Conservation (phyloP, 2,329 filamentous ascomycete species). For the Meredithiella fracta region DNA sequence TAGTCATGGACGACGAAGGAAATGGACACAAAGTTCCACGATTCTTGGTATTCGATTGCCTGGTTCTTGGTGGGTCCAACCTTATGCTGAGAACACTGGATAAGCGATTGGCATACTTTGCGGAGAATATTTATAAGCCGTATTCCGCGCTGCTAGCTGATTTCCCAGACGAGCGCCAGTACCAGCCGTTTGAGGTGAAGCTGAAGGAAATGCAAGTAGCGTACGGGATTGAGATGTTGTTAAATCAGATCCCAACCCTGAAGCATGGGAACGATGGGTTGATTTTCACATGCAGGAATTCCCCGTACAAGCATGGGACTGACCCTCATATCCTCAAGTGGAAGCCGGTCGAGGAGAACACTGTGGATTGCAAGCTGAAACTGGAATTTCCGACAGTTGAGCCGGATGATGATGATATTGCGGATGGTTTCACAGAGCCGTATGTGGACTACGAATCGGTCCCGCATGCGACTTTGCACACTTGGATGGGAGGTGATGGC, state of each 20-base stretch:
- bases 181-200: conserved; percentile 64
- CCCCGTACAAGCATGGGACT: conserved; percentile 75
- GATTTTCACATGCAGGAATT: conserved; percentile 89
- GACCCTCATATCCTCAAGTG: conserved; percentile 92
- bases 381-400: conserved; percentile 60
- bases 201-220: conserved; percentile 81
- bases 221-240: conserved; percentile 86
- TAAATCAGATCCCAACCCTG: conserved; percentile 66
- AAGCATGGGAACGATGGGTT: conserved; percentile 91
- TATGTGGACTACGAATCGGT: conserved; percentile 66
- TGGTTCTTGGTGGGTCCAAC: conserved; percentile 61
- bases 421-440: conserved; percentile 45
- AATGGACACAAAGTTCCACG: conserved; percentile 54
- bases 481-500: conserved; percentile 37
- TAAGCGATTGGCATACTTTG: conserved; percentile 77
- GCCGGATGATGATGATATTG: conserved; percentile 49
- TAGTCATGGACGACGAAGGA: conserved; percentile 66
- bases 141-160: conserved; percentile 46
- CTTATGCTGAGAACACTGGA: conserved; percentile 68
- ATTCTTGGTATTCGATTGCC: conserved; percentile 86
- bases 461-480: conserved; percentile 56
- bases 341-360: conserved; percentile 93
- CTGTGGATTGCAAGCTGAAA: conserved; percentile 73
- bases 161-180: conserved; percentile 52
- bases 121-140: conserved; percentile 56